These are phyloP conservation scores for Hymenoscyphus scutula DNA, from an alignment of 2,329 filamentous ascomycete genomes.

Conservation along the genomic window DNA sequence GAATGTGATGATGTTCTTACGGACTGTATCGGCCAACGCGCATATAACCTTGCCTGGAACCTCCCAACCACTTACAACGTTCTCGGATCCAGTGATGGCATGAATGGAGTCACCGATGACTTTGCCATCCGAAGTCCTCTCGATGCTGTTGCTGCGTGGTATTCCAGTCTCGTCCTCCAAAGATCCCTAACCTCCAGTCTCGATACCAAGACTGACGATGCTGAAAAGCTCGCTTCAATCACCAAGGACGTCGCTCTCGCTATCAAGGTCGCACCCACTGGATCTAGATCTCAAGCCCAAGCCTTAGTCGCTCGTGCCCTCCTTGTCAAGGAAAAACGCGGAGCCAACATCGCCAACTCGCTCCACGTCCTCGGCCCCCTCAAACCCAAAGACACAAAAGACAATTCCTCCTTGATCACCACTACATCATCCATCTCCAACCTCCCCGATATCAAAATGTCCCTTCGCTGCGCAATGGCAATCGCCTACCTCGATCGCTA, in stretches of 20 bases:
- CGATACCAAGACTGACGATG: constrained; percentile 49
- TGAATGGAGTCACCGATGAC: constrained; percentile 83
- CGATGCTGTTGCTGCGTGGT: constrained; percentile 90
- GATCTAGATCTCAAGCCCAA: constrained; percentile 66
- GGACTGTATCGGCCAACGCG: constrained; percentile 74
- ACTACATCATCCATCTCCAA: constrained; percentile 43
- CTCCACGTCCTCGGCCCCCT: constrained; percentile 50
- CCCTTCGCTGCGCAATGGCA: constrained; percentile 58
- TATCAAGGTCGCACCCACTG: constrained; percentile 70
- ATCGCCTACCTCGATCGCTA: constrained; percentile 56
- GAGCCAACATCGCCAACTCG: constrained; percentile 55
- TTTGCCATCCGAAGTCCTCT: constrained; percentile 80
- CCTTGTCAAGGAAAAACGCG: constrained; percentile 52
- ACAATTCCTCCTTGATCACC: constrained; percentile 45
- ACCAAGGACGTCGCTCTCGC: constrained; percentile 62
- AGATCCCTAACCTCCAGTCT: constrained; percentile 65
- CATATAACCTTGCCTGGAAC: constrained; percentile 89
- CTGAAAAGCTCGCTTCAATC: constrained; percentile 41
- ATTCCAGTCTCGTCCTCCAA: constrained; percentile 72
- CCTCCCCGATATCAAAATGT: constrained; percentile 53
- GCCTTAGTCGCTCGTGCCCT: constrained; percentile 59
- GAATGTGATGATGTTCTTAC: constrained; percentile 81
- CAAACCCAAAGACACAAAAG: constrained; percentile 33
- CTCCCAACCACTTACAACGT: constrained; percentile 68
- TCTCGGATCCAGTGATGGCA: constrained; percentile 62